Percentiles rank a stretch among this genome's conserved stretches.
Conservation (phyloP, 106 monocot genomes). For the Allium cepa region DNA sequence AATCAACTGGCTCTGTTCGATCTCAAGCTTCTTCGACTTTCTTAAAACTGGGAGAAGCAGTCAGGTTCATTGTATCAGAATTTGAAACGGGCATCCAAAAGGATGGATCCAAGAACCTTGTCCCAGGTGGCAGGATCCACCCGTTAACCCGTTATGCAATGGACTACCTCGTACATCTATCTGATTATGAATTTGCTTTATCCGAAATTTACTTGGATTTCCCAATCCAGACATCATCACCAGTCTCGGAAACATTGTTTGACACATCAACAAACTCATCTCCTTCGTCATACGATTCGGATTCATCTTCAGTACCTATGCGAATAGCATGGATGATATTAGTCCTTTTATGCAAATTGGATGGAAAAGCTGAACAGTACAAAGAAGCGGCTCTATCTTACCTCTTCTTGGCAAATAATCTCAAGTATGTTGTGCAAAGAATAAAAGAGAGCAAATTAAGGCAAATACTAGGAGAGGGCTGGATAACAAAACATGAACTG, state of each 20-base stretch:
- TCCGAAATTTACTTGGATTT: conserved; percentile 5
- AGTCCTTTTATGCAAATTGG: conserved; percentile 49
- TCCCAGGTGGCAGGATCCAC: conserved; percentile 31
- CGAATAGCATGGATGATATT: conserved; percentile 38
- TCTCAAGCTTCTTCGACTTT: conserved; percentile 19
- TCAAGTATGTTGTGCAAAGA: conserved; percentile 39
- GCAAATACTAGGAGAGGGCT: conserved; percentile 19
- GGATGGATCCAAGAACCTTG: conserved; percentile 15
- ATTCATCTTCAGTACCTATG: background rate
- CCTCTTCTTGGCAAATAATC: conserved; percentile 58
- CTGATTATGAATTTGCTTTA: conserved; percentile 22
- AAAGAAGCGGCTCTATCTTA: conserved; percentile 24
- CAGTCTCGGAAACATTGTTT: no score
- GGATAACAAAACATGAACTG: conserved; percentile 10
- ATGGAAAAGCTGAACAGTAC: conserved; percentile 30
- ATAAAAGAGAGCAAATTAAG: conserved; percentile 22
- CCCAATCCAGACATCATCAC: background rate
- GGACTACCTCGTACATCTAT: conserved; percentile 29
- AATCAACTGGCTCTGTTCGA: conserved; percentile 23
- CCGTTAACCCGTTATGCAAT: conserved; percentile 34
- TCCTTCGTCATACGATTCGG: background rate
- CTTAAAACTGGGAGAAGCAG: conserved; percentile 22
- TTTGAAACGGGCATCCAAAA: conserved; percentile 35
- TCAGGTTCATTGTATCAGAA: conserved; percentile 18
- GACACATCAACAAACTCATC: background rate